These are phyloP conservation scores for Halteria grandinella DNA, from an alignment of 73 alveolate genomes.

Conservation along the genomic window DNA sequence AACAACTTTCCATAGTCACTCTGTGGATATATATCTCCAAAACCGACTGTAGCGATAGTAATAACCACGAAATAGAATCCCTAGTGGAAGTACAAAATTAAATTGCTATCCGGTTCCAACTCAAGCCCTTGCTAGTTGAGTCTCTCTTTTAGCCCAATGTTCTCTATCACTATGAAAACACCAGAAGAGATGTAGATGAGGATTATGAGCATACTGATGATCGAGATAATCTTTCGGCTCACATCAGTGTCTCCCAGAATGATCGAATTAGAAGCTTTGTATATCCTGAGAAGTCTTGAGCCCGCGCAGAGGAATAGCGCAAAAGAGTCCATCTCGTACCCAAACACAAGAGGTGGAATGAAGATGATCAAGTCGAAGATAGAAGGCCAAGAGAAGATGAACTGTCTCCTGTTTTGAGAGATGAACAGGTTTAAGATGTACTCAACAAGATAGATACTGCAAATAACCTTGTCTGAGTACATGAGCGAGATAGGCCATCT, in stretches of 20 bases:
- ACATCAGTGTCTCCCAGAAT: conserved; percentile 66
- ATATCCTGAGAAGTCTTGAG: conserved; percentile 62
- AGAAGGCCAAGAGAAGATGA: conserved; percentile 48
- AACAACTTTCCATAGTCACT: conserved; percentile 90
- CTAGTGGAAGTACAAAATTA: too few relatives aligned
- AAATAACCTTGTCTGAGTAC: conserved; percentile 24
- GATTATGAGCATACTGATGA: conserved; percentile 22
- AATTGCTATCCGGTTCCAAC: too few relatives aligned
- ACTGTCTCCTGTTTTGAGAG: conserved; percentile 70
- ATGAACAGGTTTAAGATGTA: conserved; percentile 69
- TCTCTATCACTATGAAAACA: conserved; percentile 77
- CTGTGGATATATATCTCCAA: conserved; percentile 93
- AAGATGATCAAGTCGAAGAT: conserved; percentile 60
- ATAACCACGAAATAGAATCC: conserved; percentile 89
- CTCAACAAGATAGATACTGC: conserved; percentile 64
- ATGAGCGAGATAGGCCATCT: conserved; percentile 7
- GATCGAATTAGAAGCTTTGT: conserved; percentile 41
- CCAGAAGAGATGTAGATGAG: conserved; percentile 74
- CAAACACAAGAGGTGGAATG: conserved; percentile 61
- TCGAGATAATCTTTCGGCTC: conserved; percentile 30
- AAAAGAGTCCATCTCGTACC: neutral
- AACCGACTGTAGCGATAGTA: conserved; percentile 95
- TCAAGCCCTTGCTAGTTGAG: conserved; percentile 71
- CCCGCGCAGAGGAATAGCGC: conserved; percentile 32
- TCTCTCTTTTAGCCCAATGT: conserved; percentile 55